Evolutionary conservation across 2,329 filamentous ascomycete species (phyloP), one percentile per base, ranked within the genome.

Genomic region (Aspergillus sp.): DNA sequence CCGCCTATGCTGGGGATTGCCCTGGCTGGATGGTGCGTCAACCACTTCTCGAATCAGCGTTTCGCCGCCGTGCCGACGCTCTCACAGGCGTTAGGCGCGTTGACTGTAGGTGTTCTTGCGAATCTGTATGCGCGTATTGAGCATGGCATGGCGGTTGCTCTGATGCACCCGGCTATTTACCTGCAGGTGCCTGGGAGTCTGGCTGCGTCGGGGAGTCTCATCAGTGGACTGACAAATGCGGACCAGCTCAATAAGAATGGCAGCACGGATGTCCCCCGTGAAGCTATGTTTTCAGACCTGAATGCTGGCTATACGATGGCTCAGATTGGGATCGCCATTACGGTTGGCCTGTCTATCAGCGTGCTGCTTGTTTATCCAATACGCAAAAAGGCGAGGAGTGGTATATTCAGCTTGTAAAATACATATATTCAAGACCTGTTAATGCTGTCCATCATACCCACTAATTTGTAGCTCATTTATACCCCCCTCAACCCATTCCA

Each of bases 131-230:
- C 87, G 9, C 83, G 90, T 4, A 67, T 80, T 34, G 73, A 88
- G 19, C 91, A 92, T 70, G 89, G 89, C 1, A 83, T 96, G 3
- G 91, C 92, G 0, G 91, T 91, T 0, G 90, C 90, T 0, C 88
- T 89, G 3, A 90, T 96, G 80, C 79, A 96, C 9, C 91, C 92
- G 0, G 91, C 89, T 11, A 95, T 96, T 64, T 96, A 95, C 63
- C 82, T 86, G 2, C 83, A 85, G 60, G 83, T 87, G 1, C 84
- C 84, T 0, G 82, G 79, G 2, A 83, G 84, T 2, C 71, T 87
- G 15, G 81, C 83, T 4, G 82, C 84, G 0, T 78, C 77, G 51
- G 84, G 84, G 77, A 85, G 33, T 51, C 83, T 85, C 47, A 62
- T 63, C 7, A 60, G 61, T 17, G 52, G 59, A 1, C 61, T 61